A percentile compares a stretch with the other conserved stretches of the same genome.
phyloP scores from a whole-genome alignment of 306 rosid genomes.

The Castanospermum australe region DNA sequence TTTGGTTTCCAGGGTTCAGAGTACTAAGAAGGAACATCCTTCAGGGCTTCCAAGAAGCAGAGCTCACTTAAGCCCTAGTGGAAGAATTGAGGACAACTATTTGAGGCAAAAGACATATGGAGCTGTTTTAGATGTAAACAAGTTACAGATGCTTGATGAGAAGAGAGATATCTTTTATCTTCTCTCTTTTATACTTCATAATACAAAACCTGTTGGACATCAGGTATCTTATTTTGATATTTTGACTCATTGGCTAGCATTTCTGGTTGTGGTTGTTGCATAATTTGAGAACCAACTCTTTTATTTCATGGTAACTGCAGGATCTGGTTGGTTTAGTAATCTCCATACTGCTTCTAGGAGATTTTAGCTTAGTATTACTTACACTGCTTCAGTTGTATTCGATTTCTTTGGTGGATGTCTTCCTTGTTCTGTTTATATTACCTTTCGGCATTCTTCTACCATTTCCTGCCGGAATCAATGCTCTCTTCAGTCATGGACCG shows the following conservation, averaged over 20 bases:
- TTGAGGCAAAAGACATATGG: no score
- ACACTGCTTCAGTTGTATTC: conserved; percentile 96
- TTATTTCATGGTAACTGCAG: conserved; percentile 58
- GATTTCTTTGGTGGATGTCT: conserved; percentile 79
- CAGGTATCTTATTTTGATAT: conserved; percentile 67
- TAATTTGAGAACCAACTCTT: conserved; percentile 12
- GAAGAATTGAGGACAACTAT: no score
- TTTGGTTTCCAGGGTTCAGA: conserved; percentile 43
- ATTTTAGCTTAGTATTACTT: conserved; percentile 97
- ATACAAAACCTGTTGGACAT: conserved; percentile 97
- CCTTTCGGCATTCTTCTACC: conserved; percentile 96
- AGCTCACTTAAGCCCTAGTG: no score
- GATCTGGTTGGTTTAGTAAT: conserved; percentile 98
- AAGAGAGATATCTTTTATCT: conserved; percentile 82
- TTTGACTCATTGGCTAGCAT: neutral
- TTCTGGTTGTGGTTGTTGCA: neutral
- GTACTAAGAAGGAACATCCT: conserved; percentile 34
- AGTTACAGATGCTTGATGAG: conserved; percentile 74
- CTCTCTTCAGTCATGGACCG: conserved; percentile 98
- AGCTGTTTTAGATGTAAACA: conserved; percentile 64
- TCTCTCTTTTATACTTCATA: conserved; percentile 88
- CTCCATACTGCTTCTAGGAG: conserved; percentile 96
- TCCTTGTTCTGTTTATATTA: conserved; percentile 82
- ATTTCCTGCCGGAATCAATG: conserved; percentile 98
- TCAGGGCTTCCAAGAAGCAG: no score